Base-by-base conservation (phyloP, 495 filamentous ascomycete genomes). In the Penicillium tannophilum region DNA sequence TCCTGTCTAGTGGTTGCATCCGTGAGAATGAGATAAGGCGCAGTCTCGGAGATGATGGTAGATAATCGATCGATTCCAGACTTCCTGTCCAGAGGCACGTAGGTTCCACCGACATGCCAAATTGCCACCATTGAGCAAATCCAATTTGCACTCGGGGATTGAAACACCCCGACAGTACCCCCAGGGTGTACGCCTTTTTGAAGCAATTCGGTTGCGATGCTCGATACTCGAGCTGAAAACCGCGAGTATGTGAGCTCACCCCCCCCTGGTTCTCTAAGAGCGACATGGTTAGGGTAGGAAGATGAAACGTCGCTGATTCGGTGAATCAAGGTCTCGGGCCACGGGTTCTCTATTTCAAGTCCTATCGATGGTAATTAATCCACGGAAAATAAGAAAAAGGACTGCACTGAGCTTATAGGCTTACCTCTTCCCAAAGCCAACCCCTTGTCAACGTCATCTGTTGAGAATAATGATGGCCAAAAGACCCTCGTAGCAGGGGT, bases 81-180 rank as follows among this genome's bases (percentile, higher is more conserved):
- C 6, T 71, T 60, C 2, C 71, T 62, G 52, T 86, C 82, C 9
- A 86, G 46, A 0, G 84, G 84, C 1, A 85, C 64, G 54, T 85
- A 86, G 2, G 75, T 59, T 1, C 59, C 76, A 0, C 83, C 84
- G 46, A 81, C 28, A 0, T 72, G 65, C 60, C 77, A 55, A 47
- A 86, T 77, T 12, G 79, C 83, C 1, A 86, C 70, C 49, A 86
- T 49, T 0, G 81, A 83, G 28, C 64, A 76, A 12, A 81, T 63
- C 76, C 76, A 82, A 35, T 84, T 74, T 0, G 66, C 7, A 0
- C 56, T 26, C 0, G 83, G 61, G n/a, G 58, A 20, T 50, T 63
- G 56, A 31, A 67, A 67, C 2, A 71, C 63, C 3, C 16, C 50
- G 12, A 71, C 59, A 9, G 26, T 28, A 16, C 51, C 35, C 68